These are phyloP conservation scores for Geranium brycei DNA, from an alignment of 345 rosid genomes.

Conservation along the genomic window DNA sequence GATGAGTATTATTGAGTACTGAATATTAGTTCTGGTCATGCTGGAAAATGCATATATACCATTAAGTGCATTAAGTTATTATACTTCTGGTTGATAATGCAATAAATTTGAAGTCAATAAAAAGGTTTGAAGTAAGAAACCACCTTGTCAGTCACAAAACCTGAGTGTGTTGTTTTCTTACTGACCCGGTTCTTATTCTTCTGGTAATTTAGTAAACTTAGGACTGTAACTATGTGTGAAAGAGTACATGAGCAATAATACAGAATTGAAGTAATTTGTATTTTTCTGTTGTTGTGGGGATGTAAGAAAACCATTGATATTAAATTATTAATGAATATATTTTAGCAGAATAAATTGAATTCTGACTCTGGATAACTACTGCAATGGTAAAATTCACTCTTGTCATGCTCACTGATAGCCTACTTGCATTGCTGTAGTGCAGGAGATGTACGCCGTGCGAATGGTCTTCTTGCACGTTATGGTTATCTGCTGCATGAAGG, in stretches of 20 bases:
- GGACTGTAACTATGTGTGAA: too few relatives aligned
- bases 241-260: too few relatives aligned
- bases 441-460: conserved; percentile 72
- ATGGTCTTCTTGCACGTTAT: conserved; percentile 68
- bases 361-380: background rate
- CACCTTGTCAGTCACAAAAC: background rate
- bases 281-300: too few relatives aligned
- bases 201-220: too few relatives aligned
- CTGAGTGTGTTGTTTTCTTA: too few relatives aligned
- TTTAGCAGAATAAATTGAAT: background rate
- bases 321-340: background rate
- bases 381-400: background rate
- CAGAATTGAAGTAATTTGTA: too few relatives aligned
- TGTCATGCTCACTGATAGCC: conserved; percentile 2
- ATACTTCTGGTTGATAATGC: background rate
- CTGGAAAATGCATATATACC: background rate
- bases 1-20: background rate
- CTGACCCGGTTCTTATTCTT: too few relatives aligned
- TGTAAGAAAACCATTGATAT: too few relatives aligned
- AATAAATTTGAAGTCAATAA: background rate
- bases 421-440: conserved; percentile 42
- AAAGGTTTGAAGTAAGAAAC: background rate
- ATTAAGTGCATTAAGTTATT: background rate
- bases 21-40: background rate
- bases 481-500: conserved; percentile 42